Evolutionary conservation across 805 yeast genomes (phyloP).

Genomic region (Nakazawaea wickerhamii): DNA sequence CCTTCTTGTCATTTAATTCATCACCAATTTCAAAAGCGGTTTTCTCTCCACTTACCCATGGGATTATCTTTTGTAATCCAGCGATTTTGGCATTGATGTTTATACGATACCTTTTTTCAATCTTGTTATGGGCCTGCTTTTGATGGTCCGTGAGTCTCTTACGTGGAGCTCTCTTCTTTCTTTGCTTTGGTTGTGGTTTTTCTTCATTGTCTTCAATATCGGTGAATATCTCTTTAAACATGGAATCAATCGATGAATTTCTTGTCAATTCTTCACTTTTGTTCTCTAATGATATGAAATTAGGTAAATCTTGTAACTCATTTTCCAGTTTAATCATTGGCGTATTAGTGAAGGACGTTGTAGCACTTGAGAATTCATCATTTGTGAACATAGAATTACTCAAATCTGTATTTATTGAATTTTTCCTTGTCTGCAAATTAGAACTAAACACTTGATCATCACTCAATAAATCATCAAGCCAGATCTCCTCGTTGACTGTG

Average conservation of each 20-base stretch:
- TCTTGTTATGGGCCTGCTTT: constrained; percentile 67
- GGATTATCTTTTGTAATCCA: constrained; percentile 59
- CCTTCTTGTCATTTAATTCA: constrained; percentile 14
- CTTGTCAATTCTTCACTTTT: constrained; percentile 3
- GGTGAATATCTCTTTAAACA: constrained; percentile 12
- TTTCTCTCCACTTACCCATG: constrained; percentile 58
- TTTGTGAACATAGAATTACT: not conserved
- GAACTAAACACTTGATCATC: constrained; percentile 3
- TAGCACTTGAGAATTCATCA: not conserved
- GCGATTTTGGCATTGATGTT: constrained; percentile 71
- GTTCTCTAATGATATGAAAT: constrained; percentile 1
- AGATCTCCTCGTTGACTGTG: constrained; percentile 8
- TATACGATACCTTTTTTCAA: constrained; percentile 66
- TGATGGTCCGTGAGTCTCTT: constrained; percentile 54
- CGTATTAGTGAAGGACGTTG: constrained; percentile 11
- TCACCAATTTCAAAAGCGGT: constrained; percentile 51
- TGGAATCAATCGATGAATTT: constrained; percentile 12
- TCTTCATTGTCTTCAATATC: constrained; percentile 7
- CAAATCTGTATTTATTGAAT: not conserved
- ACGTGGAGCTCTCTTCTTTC: constrained; percentile 45
- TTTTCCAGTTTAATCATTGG: constrained; percentile 13
- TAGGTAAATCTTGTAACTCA: constrained; percentile 6
- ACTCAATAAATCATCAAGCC: constrained; percentile 12
- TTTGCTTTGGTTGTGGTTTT: constrained; percentile 20
- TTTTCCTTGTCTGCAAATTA: not conserved